Evolutionary conservation across 495 filamentous ascomycete species (phyloP).

Genomic region (Clavariopsis aquatica): DNA sequence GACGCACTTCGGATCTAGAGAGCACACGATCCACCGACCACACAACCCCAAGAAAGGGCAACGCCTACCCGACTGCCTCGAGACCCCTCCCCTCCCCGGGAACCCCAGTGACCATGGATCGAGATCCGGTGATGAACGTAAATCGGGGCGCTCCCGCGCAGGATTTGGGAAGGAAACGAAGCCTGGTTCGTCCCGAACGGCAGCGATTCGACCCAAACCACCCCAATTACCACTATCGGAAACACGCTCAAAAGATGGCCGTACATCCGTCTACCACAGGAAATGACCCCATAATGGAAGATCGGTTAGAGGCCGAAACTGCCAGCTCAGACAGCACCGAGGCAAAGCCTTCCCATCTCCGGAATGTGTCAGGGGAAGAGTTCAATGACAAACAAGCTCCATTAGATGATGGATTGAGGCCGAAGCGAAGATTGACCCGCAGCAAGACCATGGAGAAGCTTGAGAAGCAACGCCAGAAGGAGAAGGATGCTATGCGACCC

Average conservation of each 20-base stretch:
- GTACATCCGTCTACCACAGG: slow-evolving; percentile 87
- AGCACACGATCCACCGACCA: slow-evolving; percentile 23
- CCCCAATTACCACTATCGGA: slow-evolving; percentile 90
- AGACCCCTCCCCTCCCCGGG: slow-evolving; percentile 38
- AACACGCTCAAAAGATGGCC: slow-evolving; percentile 87
- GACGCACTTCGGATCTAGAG: slow-evolving; percentile 66
- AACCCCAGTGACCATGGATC: slow-evolving; percentile 35
- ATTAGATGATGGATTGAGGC: slow-evolving; percentile 38
- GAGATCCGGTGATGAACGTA: slow-evolving; percentile 39
- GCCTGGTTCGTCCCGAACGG: slow-evolving; percentile 84
- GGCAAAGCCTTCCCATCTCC: slow-evolving; percentile 47
- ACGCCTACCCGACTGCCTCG: slow-evolving; percentile 16
- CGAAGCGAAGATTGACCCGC: slow-evolving; percentile 54
- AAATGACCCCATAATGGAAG: slow-evolving; percentile 81
- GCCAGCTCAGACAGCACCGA: slow-evolving; percentile 59
- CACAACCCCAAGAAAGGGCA: slow-evolving; percentile 41
- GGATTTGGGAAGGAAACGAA: slow-evolving; percentile 71
- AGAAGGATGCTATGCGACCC: slow-evolving; percentile 68
- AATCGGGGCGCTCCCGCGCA: slow-evolving; percentile 32
- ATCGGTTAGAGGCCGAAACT: slow-evolving; percentile 59
- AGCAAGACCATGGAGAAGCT: slow-evolving; percentile 56
- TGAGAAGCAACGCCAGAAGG: slow-evolving; percentile 63
- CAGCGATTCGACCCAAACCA: slow-evolving; percentile 77
- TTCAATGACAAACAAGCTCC: slow-evolving; percentile 46
- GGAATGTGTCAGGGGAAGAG: slow-evolving; percentile 16